Evolutionary conservation across 2,329 filamentous ascomycete species (phyloP).

Genomic region (Zasmidium cellare): DNA sequence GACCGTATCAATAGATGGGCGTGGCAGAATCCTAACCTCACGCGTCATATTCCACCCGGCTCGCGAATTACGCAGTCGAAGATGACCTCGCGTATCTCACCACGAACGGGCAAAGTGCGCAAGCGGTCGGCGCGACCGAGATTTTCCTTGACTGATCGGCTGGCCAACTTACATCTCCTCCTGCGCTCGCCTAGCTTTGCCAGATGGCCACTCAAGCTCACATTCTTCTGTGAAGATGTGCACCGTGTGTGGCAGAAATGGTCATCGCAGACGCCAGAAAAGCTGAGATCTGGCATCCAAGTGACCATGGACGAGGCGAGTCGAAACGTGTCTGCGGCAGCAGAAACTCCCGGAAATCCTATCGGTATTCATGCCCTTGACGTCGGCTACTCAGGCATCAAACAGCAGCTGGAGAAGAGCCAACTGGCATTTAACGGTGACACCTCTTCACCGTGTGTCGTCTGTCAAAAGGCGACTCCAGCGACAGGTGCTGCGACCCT

Average conservation of each 20-base stretch:
- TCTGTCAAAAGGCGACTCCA: constrained; percentile 49
- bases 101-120: constrained; percentile 41
- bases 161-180: constrained; percentile 80
- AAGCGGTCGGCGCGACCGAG: constrained; percentile 58
- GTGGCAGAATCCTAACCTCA: constrained; percentile 80
- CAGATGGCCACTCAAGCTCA: constrained; percentile 77
- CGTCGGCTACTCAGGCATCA: constrained; percentile 53
- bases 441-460: constrained; percentile 43
- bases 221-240: constrained; percentile 74
- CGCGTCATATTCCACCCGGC: constrained; percentile 70
- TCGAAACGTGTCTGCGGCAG: constrained; percentile 3
- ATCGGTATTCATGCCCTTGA: constrained; percentile 49
- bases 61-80: constrained; percentile 57
- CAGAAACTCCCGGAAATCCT: constrained; percentile 9
- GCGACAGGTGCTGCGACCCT: constrained; percentile 44
- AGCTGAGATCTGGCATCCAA: constrained; percentile 49
- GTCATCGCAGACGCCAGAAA: constrained; percentile 51
- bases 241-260: constrained; percentile 67
- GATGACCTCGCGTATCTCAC: constrained; percentile 34
- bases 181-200: constrained; percentile 76
- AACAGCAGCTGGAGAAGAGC: constrained; percentile 55
- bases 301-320: constrained; percentile 38
- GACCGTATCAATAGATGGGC: constrained; percentile 67
- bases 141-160: constrained; percentile 63
- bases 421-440: constrained; percentile 42